Conservation (phyloP, 768 basidiomycete species). For the Termitomyces sp. region DNA sequence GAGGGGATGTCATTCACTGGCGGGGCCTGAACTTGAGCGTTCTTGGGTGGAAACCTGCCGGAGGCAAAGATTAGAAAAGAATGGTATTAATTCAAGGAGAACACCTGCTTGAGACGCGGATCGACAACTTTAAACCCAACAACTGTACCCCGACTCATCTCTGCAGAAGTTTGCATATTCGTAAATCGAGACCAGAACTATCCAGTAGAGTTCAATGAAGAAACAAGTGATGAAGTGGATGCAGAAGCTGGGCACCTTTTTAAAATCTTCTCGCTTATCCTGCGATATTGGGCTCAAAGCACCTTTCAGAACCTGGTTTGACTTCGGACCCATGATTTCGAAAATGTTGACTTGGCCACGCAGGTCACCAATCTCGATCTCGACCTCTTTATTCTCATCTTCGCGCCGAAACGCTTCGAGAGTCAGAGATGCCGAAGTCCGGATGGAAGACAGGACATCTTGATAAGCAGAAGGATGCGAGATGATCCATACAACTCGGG, state of each 20-base stretch:
- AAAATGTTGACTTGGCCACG: constrained; percentile 73
- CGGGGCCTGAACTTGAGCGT: constrained; percentile 44
- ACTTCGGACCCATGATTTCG: constrained; percentile 87
- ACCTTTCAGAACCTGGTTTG: constrained; percentile 71
- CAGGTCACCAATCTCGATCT: constrained; percentile 70
- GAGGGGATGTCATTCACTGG: constrained; percentile 23
- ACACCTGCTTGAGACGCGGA: constrained; percentile 75
- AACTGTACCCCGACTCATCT: constrained; percentile 70
- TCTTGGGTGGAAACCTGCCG: constrained; percentile 80
- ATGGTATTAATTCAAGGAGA: neutral
- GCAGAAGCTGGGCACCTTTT: constrained; percentile 39
- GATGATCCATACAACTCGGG: constrained; percentile 67
- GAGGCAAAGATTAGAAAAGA: constrained; percentile 1
- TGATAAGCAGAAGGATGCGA: constrained; percentile 74
- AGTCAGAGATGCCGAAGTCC: constrained; percentile 44
- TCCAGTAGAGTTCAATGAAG: neutral
- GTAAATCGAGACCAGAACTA: constrained; percentile 70
- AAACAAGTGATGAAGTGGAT: neutral
- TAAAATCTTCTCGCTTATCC: constrained; percentile 54
- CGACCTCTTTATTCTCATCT: constrained; percentile 24
- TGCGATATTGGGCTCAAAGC: constrained; percentile 48
- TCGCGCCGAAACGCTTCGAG: constrained; percentile 33
- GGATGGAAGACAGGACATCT: constrained; percentile 51
- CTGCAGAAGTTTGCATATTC: constrained; percentile 60
- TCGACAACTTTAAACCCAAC: constrained; percentile 72